Base-by-base conservation (phyloP, 768 basidiomycete genomes). In the Suillus plorans region DNA sequence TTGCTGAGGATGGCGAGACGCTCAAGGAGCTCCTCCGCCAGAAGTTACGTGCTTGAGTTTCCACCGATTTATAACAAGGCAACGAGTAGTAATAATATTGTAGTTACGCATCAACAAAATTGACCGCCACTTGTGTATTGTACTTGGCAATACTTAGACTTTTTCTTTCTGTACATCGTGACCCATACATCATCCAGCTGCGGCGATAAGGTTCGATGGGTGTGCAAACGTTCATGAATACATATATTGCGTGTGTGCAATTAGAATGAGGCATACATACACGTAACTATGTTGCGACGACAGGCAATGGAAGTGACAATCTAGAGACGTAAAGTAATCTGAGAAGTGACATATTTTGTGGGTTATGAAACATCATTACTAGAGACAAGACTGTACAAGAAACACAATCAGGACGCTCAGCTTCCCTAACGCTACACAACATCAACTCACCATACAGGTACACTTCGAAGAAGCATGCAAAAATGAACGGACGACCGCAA, bases 1-100 rank as follows among this genome's bases (percentile, higher is more conserved):
- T 99, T 75, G 96, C 95, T 60, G 95, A 92, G 82, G 97, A 99
- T 73, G 95, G 94, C 64, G 85, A 88, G 74, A 87, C 92, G 4
- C 89, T 99, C 80, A 97, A 97, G 85, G 77, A 79, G 14, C 76
- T 93, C 69, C 83, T 99, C 76, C 88, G 84, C 78, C 68, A 87
- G 79, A 92, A 90, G 77, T 74, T 93, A 53, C 2, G 58, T 16
- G 74, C 70, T 36, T 76, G 63, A 59, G 37, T 58, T 16, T 41
- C 5, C 16, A 14, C 16, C 16, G 22, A 41, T 41, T 39, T 16
- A 58, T 39, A 58, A 58, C 22, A 58, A 39, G 37, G 57, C 37
- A 41, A 58, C 10, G 22, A 41, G 37, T 39, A 41, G 37, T 58
- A 55, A 34, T 55, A 31, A 55, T 55, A 55, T 8, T 20, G 20